phyloP scores from a whole-genome alignment of 169 alveolate genomes.

The Plasmodium sp. region DNA sequence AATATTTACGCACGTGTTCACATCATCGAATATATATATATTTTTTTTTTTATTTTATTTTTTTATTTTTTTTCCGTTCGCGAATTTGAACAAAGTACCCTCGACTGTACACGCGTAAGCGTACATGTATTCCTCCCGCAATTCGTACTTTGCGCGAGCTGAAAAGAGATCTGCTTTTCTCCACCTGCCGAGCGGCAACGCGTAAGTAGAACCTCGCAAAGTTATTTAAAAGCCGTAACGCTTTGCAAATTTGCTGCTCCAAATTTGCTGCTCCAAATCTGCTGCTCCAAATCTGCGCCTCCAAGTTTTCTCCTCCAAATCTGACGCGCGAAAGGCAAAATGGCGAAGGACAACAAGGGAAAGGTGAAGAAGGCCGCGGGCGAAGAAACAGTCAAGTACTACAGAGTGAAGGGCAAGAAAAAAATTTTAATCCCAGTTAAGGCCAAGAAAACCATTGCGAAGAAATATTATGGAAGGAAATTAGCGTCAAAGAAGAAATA shows the following conservation, averaged over 20 bases:
- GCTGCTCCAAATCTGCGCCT: not conserved
- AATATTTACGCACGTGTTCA: not conserved
- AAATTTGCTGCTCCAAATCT: not conserved
- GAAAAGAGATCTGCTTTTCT: not conserved
- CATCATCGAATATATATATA: not conserved
- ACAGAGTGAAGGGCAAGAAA: slow-evolving; percentile 27
- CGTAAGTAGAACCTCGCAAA: not conserved
- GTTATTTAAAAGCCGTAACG: not conserved
- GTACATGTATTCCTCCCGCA: not conserved
- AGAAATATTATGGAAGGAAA: slow-evolving; percentile 72
- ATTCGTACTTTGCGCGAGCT: not conserved
- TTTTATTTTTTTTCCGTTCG: not conserved
- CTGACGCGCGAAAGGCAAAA: not conserved
- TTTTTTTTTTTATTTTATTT: not conserved
- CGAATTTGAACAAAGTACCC: not conserved
- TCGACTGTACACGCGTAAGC: not conserved
- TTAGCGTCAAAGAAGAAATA: slow-evolving; percentile 79
- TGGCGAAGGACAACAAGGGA: not conserved
- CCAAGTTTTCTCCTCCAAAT: not conserved
- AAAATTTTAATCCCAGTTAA: slow-evolving; percentile 31
- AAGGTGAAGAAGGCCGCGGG: not conserved
- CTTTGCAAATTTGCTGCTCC: not conserved
- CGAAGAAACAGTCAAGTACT: slow-evolving; percentile 9
- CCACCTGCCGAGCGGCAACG: not conserved
- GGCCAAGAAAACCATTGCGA: slow-evolving; percentile 52